Percentiles rank a stretch among this genome's conserved stretches.
These are phyloP conservation scores for Euryodendron excelsum DNA, from an alignment of 148 eudicot genomes.

Conservation along the genomic window DNA sequence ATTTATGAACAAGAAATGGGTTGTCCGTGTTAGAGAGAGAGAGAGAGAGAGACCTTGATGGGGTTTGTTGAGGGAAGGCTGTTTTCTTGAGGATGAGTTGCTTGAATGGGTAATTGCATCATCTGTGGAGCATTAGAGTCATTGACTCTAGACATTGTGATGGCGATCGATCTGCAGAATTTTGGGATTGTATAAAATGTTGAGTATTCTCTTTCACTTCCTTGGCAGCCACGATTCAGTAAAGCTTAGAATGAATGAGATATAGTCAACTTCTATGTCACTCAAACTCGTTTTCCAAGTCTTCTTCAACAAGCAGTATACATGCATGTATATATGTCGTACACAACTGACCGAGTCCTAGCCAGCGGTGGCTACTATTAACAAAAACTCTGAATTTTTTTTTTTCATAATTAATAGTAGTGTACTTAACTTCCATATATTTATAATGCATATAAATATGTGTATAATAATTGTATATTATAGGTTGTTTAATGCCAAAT, in stretches of 20 bases:
- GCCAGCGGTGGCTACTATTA: too few species aligned
- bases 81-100: slow-evolving; percentile 22
- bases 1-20: background rate
- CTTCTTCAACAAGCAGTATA: background rate
- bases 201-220: too few species aligned
- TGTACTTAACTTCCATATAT: too few species aligned
- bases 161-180: too few species aligned
- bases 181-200: background rate
- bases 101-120: slow-evolving; percentile 16
- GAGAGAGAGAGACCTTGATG: slow-evolving; percentile 19
- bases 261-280: background rate
- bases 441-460: too few species aligned
- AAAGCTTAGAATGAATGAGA: background rate
- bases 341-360: background rate
- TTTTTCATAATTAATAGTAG: too few species aligned
- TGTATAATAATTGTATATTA: too few species aligned
- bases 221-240: slow-evolving; percentile 15
- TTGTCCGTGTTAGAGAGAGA: too few species aligned
- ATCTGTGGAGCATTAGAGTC: slow-evolving; percentile 12
- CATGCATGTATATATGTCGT: background rate
- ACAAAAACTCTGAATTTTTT: too few species aligned
- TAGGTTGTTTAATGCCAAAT: too few species aligned
- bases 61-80: slow-evolving; percentile 14
- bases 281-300: background rate
- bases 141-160: slow-evolving; percentile 28